Percentiles rank a stretch among this genome's conserved stretches.
phyloP scores from a whole-genome alignment of 768 basidiomycete genomes.

The Pisolithus microcarpus region DNA sequence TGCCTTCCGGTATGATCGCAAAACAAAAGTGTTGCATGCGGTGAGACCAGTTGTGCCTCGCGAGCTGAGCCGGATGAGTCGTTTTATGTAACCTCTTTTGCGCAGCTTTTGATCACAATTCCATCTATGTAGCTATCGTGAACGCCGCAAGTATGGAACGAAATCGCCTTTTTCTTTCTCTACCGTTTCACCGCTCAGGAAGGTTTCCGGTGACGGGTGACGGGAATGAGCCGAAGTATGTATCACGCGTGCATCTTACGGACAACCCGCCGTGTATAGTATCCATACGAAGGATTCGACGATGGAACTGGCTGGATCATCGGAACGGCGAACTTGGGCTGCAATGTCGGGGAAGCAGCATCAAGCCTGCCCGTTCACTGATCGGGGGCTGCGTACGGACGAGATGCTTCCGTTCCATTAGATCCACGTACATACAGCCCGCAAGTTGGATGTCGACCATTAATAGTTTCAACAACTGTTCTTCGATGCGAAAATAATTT shows the following conservation, averaged over 20 bases:
- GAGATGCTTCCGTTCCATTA: neutral
- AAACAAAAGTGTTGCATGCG: neutral
- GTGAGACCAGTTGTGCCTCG: slow-evolving; percentile 32
- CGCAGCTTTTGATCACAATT: neutral
- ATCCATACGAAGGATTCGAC: too few relatives aligned
- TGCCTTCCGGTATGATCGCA: slow-evolving; percentile 1
- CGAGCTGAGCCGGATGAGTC: neutral
- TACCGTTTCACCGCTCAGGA: neutral
- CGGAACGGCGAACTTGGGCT: too few relatives aligned
- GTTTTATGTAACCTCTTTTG: neutral
- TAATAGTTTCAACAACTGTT: neutral
- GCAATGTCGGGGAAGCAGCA: too few relatives aligned
- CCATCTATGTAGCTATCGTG: neutral
- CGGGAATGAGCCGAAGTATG: too few relatives aligned
- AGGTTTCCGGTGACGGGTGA: neutral
- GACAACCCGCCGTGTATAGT: too few relatives aligned
- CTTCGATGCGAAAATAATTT: neutral
- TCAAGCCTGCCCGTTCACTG: neutral
- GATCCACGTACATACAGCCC: neutral
- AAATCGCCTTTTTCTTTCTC: neutral
- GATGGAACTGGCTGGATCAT: too few relatives aligned
- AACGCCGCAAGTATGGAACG: neutral
- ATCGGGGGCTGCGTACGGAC: neutral
- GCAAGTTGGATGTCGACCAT: neutral
- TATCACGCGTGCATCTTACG: too few relatives aligned